Evolutionary conservation across 305 asterid species (phyloP).

Genomic region (Fraxinus paxiana): DNA sequence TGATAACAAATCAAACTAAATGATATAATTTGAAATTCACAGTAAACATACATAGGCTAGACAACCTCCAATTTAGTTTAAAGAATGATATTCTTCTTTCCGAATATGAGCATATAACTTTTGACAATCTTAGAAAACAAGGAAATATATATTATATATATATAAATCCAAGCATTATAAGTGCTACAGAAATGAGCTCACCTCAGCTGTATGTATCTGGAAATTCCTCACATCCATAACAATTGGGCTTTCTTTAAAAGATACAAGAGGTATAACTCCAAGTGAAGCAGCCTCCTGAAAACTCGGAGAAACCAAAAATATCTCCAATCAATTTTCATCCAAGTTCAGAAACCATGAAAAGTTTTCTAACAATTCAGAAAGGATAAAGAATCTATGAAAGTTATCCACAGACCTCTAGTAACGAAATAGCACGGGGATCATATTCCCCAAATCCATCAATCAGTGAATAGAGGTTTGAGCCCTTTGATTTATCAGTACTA

Average conservation of each 20-base stretch:
- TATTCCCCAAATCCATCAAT: slow-evolving; percentile 95
- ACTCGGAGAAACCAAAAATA: slow-evolving; percentile 23
- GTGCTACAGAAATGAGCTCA: slow-evolving; percentile 31
- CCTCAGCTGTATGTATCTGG: slow-evolving; percentile 69
- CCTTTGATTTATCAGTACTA: slow-evolving; percentile 41
- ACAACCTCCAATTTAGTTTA: neutral
- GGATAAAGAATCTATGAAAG: slow-evolving; percentile 11
- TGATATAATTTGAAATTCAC: neutral
- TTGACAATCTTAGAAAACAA: neutral
- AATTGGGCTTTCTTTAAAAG: slow-evolving; percentile 63
- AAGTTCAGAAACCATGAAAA: slow-evolving; percentile 23
- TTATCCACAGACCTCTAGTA: slow-evolving; percentile 67
- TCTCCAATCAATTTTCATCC: slow-evolving; percentile 20
- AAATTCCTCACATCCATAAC: slow-evolving; percentile 63
- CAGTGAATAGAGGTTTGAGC: slow-evolving; percentile 55
- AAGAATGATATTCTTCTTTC: neutral
- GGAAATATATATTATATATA: neutral
- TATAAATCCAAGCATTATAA: neutral
- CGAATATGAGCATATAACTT: neutral
- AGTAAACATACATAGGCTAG: neutral
- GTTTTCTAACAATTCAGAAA: neutral
- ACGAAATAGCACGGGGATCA: slow-evolving; percentile 87
- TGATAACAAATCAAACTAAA: neutral
- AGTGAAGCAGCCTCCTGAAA: slow-evolving; percentile 87
- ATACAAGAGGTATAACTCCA: slow-evolving; percentile 64